Base-by-base conservation (phyloP, 2,329 filamentous ascomycete species). In the Trichoderma sp. region DNA sequence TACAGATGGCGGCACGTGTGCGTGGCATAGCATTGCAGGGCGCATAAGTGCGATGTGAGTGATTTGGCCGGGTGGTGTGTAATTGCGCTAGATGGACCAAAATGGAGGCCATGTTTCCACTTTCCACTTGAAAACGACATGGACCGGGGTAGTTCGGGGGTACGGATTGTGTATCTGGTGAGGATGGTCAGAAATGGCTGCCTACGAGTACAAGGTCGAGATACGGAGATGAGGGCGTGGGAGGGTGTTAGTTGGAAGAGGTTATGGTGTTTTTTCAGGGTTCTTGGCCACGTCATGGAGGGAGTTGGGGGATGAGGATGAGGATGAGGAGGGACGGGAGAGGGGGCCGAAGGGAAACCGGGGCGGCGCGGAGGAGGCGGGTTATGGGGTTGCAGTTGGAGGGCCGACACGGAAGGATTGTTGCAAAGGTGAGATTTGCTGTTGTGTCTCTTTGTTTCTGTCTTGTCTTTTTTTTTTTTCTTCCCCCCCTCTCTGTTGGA, bases 1-100 rank as follows among this genome's bases (percentile, higher is more conserved):
- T 43, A 68, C 51, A 67, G 15, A 67, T 57, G 69, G 63, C 72
- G 69, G 73, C 74, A 75, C 74, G 74, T 75, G 73, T 75, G 72
- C 70, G 68, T 73, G 65, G 74, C 73, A 74, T 74, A 24, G 72
- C 72, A 72, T 74, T 62, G 69, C 71, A 73, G 62, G 74, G 61
- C 60, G 70, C 67, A 73, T 72, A 74, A 71, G 69, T 71, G 71
- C 64, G 12, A 71, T 71, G 68, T 73, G 58, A 70, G 58, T 73
- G 73, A 66, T 63, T 70, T 70, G 32, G 39, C 36, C 56, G 67
- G 57, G 39, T 62, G n/a, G 58, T 63, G 30, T 61, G 68, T 58
- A 60, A 60, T 71, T 26, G 36, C 36, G 62, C 60, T 60, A 65
- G 43, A 21, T 30, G n/a, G 57, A 21, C 15, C 12, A n/a, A 34